These are phyloP conservation scores for Elaeagnus macrophylla DNA, from an alignment of 306 rosid genomes.

Conservation along the genomic window DNA sequence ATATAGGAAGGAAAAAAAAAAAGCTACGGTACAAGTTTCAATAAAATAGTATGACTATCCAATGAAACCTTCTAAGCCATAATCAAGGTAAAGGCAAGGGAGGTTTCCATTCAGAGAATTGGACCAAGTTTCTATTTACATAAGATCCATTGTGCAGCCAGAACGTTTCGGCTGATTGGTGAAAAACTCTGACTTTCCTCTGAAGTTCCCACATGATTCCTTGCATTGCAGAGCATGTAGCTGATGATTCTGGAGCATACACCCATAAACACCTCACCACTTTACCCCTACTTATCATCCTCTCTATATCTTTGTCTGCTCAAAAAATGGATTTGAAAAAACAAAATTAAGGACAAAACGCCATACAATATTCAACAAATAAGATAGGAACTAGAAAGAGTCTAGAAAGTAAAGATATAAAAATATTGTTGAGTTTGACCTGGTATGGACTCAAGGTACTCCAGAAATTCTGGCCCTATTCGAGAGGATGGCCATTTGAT, in stretches of 20 bases:
- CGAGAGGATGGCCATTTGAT: constrained; percentile 92
- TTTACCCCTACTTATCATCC: constrained; percentile 62
- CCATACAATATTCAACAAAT: neutral
- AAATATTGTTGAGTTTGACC: constrained; percentile 33
- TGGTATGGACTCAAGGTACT: constrained; percentile 84
- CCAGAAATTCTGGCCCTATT: constrained; percentile 70
- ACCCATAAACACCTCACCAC: constrained; percentile 65
- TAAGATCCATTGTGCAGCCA: constrained; percentile 83
- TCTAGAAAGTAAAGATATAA: constrained; percentile 10
- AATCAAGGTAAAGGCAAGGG: constrained; percentile 76
- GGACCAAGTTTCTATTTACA: constrained; percentile 57
- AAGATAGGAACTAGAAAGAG: neutral
- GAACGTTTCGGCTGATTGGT: constrained; percentile 86
- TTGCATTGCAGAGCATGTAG: constrained; percentile 78
- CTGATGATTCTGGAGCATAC: constrained; percentile 48
- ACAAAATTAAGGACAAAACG: neutral
- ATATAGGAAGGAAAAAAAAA: neutral
- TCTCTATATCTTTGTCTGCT: constrained; percentile 60
- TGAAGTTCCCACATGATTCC: constrained; percentile 93
- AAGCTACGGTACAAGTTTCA: neutral
- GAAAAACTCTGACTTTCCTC: constrained; percentile 83
- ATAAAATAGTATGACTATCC: constrained; percentile 16
- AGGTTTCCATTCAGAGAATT: constrained; percentile 67
- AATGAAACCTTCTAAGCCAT: constrained; percentile 8
- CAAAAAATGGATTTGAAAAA: neutral